Percentiles rank a stretch among this genome's conserved stretches.
Conservation (phyloP, 192 early-diverging fungal genomes). For the Mycoemilia scoparia region DNA sequence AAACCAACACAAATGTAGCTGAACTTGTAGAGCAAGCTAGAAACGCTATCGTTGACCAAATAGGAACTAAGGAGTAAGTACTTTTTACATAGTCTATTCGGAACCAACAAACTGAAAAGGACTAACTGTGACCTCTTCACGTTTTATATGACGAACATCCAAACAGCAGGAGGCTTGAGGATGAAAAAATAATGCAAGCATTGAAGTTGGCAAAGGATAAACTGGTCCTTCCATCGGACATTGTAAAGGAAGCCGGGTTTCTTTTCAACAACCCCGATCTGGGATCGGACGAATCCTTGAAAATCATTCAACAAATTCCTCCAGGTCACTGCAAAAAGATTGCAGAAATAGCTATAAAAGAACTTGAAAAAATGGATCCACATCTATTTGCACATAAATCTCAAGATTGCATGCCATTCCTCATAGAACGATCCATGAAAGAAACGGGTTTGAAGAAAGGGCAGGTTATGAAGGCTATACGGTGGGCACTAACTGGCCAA, state of each 20-base stretch:
- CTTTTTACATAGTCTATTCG: background rate
- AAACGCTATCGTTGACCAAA: conserved; percentile 3
- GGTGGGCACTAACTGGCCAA: conserved; percentile 44
- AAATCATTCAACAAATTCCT: conserved; percentile 3
- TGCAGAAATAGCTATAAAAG: background rate
- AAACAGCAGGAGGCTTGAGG: background rate
- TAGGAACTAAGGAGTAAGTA: background rate
- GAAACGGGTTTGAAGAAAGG: conserved; percentile 16
- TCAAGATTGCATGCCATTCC: conserved; percentile 7
- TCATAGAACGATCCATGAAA: conserved; percentile 19
- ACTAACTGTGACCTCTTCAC: background rate
- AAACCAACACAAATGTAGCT: conserved; percentile 2
- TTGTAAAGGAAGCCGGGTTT: conserved; percentile 10
- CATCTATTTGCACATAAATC: background rate
- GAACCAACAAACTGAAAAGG: background rate
- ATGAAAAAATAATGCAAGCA: conserved; percentile 4
- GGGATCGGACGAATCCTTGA: background rate
- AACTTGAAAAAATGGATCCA: background rate
- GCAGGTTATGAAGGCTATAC: conserved; percentile 41
- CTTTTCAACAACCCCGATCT: conserved; percentile 16
- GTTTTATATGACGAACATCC: background rate
- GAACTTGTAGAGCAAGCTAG: conserved; percentile 4
- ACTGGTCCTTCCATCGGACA: conserved; percentile 12
- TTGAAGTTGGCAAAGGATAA: conserved; percentile 12
- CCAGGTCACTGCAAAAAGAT: conserved; percentile 7